phyloP scores from a whole-genome alignment of 306 rosid genomes.

The Vigna angularis region DNA sequence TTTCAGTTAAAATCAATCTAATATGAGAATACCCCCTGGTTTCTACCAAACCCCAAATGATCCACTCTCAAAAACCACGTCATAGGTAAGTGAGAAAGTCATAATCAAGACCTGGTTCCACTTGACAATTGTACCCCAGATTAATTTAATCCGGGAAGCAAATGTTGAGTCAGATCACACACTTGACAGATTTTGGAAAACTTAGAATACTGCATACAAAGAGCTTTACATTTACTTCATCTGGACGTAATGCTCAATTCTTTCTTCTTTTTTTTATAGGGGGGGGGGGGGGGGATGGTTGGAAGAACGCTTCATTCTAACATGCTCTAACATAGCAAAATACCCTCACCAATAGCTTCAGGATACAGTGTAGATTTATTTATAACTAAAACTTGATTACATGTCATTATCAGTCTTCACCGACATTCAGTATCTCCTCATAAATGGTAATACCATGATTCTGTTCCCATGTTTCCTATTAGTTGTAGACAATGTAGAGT shows the following conservation, averaged over 20 bases:
- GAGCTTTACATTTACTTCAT: not conserved
- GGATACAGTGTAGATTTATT: not conserved
- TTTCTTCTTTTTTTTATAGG: too few relatives aligned
- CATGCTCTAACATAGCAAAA: not conserved
- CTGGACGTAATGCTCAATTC: not conserved
- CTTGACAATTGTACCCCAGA: not conserved
- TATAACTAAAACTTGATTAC: not conserved
- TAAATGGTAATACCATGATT: not conserved
- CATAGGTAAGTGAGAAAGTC: not conserved
- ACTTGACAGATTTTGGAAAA: not conserved
- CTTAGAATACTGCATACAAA: not conserved
- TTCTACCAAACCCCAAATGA: not conserved
- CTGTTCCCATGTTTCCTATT: not conserved
- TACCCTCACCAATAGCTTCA: not conserved
- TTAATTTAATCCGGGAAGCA: not conserved
- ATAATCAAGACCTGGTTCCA: not conserved
- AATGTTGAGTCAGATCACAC: not conserved
- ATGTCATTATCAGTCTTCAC: not conserved
- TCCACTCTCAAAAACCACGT: not conserved
- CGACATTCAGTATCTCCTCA: not conserved
- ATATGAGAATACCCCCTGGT: not conserved
- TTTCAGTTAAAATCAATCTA: not conserved
- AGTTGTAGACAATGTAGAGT: conserved; percentile 19
- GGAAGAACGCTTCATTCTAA: not conserved
- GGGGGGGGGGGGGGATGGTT: too few relatives aligned